Evolutionary conservation across 192 early-diverging fungal species (phyloP), one percentile per base, ranked within the genome.

Genomic region (Coemansia sp.): DNA sequence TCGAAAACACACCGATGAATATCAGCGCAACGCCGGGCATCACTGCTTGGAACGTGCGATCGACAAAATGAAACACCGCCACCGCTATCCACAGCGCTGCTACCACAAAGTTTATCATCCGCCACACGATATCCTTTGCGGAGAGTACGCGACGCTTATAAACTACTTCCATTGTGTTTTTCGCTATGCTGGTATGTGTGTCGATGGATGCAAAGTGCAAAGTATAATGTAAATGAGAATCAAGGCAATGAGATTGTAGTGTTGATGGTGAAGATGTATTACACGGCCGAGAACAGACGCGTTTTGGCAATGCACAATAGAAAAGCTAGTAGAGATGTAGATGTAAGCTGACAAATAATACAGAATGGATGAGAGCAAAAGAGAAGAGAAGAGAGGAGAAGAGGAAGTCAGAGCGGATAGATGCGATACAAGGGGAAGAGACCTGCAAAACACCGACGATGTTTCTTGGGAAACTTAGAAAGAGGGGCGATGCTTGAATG

Each of bases 1-100:
- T 76, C 11, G 78, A 72, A 36, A 47, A 46, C 11, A 69, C 19
- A 61, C 73, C 78, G 41, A 81, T 46, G 37, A 81, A 18, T 60
- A 81, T 57, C 26, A 81, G 51, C 15, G 71, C 74, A 21, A 81
- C 56, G 39, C 73, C 78, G 11, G 70, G 78, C 73, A 81, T 72
- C 41, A 65, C 73, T 15, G 73, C 21, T 57, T 75, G 73, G 63
- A 81, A 81, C 12, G 62, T 65, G 40, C 62, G 59, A 26, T 81
- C 70, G 41, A 69, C 60, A 63, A 81, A 81, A 59, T 73, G 65
- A 56, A 76, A 74, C 32, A 59, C 69, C 45, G 78, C 78, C 10
- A 60, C 67, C 26, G 66, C 73, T 36, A 81, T 73, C 78, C 78
- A 81, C 67, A 81, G 78, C 63, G 63, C 73, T 1, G 78, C 63